Percentiles rank a stretch among this genome's conserved stretches.
Conservation (phyloP, 805 yeast species). For the Kluyveromyces aestuarii region DNA sequence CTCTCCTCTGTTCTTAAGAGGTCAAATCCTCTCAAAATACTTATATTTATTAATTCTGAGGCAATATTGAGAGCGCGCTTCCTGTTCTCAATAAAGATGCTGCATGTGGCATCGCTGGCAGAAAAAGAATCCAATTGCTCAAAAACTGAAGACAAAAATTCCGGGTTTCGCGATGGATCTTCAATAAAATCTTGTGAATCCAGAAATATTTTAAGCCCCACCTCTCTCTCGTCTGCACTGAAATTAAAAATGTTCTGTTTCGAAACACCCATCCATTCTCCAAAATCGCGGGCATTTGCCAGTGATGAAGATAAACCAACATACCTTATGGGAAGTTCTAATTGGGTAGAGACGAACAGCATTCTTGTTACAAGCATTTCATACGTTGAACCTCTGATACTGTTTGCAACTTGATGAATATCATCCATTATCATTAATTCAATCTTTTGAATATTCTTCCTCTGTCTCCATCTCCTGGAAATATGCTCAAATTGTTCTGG, state of each 20-base stretch:
- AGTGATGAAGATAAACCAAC: conserved; percentile 65
- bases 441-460: conserved; percentile 59
- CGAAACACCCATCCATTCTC: conserved; percentile 76
- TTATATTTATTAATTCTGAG: conserved; percentile 32
- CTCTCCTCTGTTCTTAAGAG: conserved; percentile 34
- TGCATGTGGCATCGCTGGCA: conserved; percentile 26
- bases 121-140: conserved; percentile 30
- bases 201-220: conserved; percentile 50
- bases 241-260: conserved; percentile 60
- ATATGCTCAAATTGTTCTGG: conserved; percentile 69
- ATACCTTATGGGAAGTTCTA: conserved; percentile 49
- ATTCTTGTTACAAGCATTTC: conserved; percentile 66
- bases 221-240: conserved; percentile 48
- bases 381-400: conserved; percentile 48
- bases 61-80: conserved; percentile 46
- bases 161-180: conserved; percentile 30
- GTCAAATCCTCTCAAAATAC: conserved; percentile 29
- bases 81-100: conserved; percentile 53
- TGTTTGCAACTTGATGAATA: conserved; percentile 54
- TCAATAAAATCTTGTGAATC: conserved; percentile 37
- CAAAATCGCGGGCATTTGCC: conserved; percentile 68
- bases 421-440: conserved; percentile 69
- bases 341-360: conserved; percentile 57
- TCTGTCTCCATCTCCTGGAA: conserved; percentile 75
- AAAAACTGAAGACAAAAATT: conserved; percentile 44